A percentile compares a stretch with the other conserved stretches of the same genome.
These are phyloP conservation scores for Globisporangium emineosum DNA, from an alignment of 352 stramenopile genomes.

Conservation along the genomic window DNA sequence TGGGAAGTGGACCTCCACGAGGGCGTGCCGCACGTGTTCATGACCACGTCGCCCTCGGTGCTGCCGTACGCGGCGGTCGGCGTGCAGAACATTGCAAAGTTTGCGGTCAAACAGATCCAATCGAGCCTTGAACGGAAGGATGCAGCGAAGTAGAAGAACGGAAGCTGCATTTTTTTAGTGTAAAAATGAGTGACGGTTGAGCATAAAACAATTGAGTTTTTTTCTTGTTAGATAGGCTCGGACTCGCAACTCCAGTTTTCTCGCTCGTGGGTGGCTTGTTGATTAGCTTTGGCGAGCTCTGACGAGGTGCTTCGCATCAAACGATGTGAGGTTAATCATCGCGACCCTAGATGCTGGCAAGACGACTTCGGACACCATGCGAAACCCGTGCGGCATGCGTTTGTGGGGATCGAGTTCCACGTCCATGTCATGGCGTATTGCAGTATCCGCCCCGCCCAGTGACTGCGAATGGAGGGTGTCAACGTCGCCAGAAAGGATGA, in stretches of 20 bases:
- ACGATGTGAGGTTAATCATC: constrained; percentile 33
- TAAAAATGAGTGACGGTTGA: too few relatives aligned
- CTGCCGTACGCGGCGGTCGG: constrained; percentile 45
- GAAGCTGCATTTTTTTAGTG: too few relatives aligned
- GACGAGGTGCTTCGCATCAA: constrained; percentile 19
- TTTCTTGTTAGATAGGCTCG: too few relatives aligned
- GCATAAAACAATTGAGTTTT: too few relatives aligned
- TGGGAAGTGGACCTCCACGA: constrained; percentile 38
- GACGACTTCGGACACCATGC: constrained; percentile 18
- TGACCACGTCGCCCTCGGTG: constrained; percentile 44
- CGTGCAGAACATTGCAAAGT: constrained; percentile 38
- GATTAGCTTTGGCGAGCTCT: neutral
- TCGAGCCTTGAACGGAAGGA: neutral
- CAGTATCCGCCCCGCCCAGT: constrained; percentile 22
- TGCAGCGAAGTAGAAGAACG: too few relatives aligned
- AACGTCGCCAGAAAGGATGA: constrained; percentile 27
- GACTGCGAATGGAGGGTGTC: constrained; percentile 35
- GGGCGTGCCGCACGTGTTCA: constrained; percentile 67
- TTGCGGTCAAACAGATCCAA: constrained; percentile 28
- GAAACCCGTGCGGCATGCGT: constrained; percentile 41
- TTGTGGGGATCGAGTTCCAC: constrained; percentile 38
- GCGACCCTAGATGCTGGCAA: constrained; percentile 33
- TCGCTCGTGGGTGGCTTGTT: neutral
- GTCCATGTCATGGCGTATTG: constrained; percentile 24
- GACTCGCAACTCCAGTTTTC: neutral